Evolutionary conservation across 768 basidiomycete species (phyloP).

Genomic region (Cystobasidiopsis lactophilus): DNA sequence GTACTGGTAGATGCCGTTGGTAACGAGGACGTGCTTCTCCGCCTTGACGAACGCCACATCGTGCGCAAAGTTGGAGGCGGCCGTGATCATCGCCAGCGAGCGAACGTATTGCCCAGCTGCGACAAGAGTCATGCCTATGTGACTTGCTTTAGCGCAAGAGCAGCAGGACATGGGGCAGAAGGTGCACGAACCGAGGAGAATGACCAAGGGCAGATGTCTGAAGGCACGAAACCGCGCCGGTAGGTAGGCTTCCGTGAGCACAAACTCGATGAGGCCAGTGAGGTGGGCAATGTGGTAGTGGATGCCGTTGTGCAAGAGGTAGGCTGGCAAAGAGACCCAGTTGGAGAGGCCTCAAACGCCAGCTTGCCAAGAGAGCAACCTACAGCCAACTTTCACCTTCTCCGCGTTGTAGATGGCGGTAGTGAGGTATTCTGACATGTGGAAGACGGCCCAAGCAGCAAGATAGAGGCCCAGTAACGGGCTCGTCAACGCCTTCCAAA

Average conservation of each 20-base stretch:
- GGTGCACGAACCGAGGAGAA: slow-evolving; percentile 9
- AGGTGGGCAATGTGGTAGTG: slow-evolving; percentile 68
- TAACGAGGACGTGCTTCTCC: slow-evolving; percentile 56
- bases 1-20: slow-evolving; percentile 72
- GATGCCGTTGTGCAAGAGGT: slow-evolving; percentile 69
- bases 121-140: slow-evolving; percentile 44
- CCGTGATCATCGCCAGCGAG: slow-evolving; percentile 89
- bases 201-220: slow-evolving; percentile 11
- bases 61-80: slow-evolving; percentile 83
- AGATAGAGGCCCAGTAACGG: slow-evolving; percentile 64
- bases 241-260: slow-evolving; percentile 29
- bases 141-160: slow-evolving; percentile 1
- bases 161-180: not conserved
- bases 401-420: slow-evolving; percentile 88
- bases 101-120: slow-evolving; percentile 53
- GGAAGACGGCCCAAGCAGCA: slow-evolving; percentile 65
- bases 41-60: slow-evolving; percentile 53
- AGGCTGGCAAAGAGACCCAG: slow-evolving; percentile 38
- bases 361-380: slow-evolving; percentile 29
- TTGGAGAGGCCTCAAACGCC: not conserved
- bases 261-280: slow-evolving; percentile 55
- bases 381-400: slow-evolving; percentile 82
- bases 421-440: slow-evolving; percentile 82
- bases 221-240: slow-evolving; percentile 6
- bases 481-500: slow-evolving; percentile 29